phyloP scores from a whole-genome alignment of 305 asterid species.

The Striga hermonthica region DNA sequence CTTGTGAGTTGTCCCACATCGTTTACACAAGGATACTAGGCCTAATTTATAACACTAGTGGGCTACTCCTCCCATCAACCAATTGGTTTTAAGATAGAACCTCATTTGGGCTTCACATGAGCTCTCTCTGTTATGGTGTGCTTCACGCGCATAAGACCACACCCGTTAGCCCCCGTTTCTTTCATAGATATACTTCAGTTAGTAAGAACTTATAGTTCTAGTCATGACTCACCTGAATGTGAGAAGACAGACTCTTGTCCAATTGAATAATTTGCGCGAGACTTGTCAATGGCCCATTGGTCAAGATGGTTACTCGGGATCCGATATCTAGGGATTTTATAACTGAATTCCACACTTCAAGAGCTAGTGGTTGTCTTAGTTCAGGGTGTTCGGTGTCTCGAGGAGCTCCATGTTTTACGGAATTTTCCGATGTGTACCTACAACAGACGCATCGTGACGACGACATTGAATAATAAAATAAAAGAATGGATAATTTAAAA shows the following conservation, averaged over 20 bases:
- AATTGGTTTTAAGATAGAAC: too few species aligned
- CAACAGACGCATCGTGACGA: too few species aligned
- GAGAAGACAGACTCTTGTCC: constrained; percentile 41
- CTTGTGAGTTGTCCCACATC: too few species aligned
- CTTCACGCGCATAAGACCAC: too few species aligned
- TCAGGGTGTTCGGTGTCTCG: constrained; percentile 77
- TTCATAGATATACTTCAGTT: too few species aligned
- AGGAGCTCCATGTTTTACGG: constrained; percentile 69
- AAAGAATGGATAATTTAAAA: background rate
- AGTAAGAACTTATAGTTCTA: background rate
- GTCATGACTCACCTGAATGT: constrained; percentile 59
- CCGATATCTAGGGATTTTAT: constrained; percentile 48
- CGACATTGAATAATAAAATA: constrained; percentile 21
- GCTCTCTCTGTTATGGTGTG: too few species aligned
- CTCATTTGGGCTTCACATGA: too few species aligned
- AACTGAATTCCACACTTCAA: constrained; percentile 67
- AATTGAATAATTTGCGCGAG: constrained; percentile 59
- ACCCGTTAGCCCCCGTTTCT: too few species aligned
- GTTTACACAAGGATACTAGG: too few species aligned
- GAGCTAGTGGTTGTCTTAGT: constrained; percentile 77
- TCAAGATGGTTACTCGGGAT: constrained; percentile 60
- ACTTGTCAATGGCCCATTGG: constrained; percentile 87
- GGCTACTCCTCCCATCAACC: too few species aligned
- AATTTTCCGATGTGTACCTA: constrained; percentile 81
- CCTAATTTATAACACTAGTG: too few species aligned